Base-by-base conservation (phyloP, 169 alveolate species). In the Plasmodium blacklocki region DNA sequence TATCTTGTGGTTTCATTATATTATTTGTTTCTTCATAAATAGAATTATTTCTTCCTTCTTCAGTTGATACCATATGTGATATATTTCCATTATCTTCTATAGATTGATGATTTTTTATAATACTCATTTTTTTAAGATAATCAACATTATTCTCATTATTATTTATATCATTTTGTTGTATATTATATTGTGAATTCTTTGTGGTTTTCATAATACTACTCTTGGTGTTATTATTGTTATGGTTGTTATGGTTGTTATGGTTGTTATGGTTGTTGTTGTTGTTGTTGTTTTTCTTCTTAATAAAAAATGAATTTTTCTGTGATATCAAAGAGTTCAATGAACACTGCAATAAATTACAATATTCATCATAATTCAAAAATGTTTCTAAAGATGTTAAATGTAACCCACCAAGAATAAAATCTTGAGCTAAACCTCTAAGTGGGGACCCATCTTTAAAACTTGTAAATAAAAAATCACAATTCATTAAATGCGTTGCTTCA, bases 361-460 rank as follows among this genome's bases (percentile, higher is more conserved):
- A 97, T 78, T 95, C 95, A 67, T 97, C 98, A 62, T 95, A 96
- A 18, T 94, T 94, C 32, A 98, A 88, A 88, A 98, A 98, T 1
- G 99, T 97, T 76, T 98, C 99, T 73, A 97, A 95, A 19, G 97
- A 93, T n/a, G 99, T 98, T 62, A 98, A 88, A 88, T 96, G 95
- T 0, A 98, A 99, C 47, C 98, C 98, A 47, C 99, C 98, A 23
- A 97, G 97, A 74, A 98, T 96, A 74, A 97, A 97, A 78, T 98
- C 99, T 95, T 99, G 99, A 32, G 98, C 97, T 45, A 98, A 94
- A 2, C 99, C 99, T 72, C 99, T 95, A 7, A 99, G 88, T 3
- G 99, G 99, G 62, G 97, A 97, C 5, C 99, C 99, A 91, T 97
- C 97, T 47, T 99, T 99, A 11, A 99, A 99, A 14, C 97, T 99